These are phyloP conservation scores for Cystobasidium tubakii DNA, from an alignment of 768 basidiomycete species.

Conservation along the genomic window DNA sequence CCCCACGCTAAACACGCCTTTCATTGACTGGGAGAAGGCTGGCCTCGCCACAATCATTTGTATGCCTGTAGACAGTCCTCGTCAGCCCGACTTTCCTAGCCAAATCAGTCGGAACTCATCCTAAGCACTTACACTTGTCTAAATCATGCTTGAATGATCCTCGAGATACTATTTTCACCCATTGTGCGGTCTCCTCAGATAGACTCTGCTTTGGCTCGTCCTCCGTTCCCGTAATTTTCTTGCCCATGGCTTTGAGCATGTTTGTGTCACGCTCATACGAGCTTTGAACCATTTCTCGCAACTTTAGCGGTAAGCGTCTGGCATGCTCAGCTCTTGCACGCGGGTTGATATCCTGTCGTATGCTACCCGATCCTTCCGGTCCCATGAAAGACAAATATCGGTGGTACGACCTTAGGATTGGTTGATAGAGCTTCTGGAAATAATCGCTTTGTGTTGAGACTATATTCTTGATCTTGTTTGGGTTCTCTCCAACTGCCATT, in stretches of 20 bases:
- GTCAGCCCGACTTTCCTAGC: no score
- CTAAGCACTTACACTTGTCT: slow-evolving; percentile 42
- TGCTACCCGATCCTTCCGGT: slow-evolving; percentile 28
- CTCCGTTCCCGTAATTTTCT: not conserved
- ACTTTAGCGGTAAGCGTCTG: slow-evolving; percentile 47
- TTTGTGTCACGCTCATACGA: slow-evolving; percentile 44
- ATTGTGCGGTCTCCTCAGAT: slow-evolving; percentile 39
- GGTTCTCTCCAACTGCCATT: slow-evolving; percentile 85
- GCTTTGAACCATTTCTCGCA: slow-evolving; percentile 41
- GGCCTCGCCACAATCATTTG: slow-evolving; percentile 43
- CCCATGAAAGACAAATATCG: slow-evolving; percentile 43
- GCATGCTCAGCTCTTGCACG: slow-evolving; percentile 67
- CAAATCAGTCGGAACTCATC: no score
- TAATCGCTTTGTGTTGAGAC: slow-evolving; percentile 72
- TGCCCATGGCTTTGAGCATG: slow-evolving; percentile 31
- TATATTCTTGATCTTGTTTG: slow-evolving; percentile 88
- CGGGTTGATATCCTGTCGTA: slow-evolving; percentile 63
- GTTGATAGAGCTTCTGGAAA: slow-evolving; percentile 81
- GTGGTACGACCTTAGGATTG: slow-evolving; percentile 44
- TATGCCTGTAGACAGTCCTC: slow-evolving; percentile 38
- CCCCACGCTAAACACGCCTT: slow-evolving; percentile 45
- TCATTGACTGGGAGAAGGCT: slow-evolving; percentile 45
- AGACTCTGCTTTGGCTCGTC: slow-evolving; percentile 9
- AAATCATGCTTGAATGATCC: slow-evolving; percentile 38
- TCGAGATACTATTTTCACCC: slow-evolving; percentile 41